Base-by-base conservation (phyloP, 2,329 filamentous ascomycete species). In the Leptographium lundbergii region DNA sequence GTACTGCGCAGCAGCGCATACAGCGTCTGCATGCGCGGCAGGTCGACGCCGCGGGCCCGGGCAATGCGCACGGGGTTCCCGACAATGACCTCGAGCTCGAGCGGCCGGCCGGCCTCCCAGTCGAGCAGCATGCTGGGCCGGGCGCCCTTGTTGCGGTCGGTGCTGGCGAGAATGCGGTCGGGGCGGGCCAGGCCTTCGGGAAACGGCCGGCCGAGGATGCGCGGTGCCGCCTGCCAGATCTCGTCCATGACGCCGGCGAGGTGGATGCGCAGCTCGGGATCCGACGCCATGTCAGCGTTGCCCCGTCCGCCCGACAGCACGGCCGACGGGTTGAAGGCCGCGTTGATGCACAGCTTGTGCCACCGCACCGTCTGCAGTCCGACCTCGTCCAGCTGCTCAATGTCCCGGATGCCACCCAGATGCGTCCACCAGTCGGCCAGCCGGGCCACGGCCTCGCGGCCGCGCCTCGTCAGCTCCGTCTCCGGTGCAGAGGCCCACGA, bases 261-360 rank as follows among this genome's bases (percentile, higher is more conserved):
- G 68, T 89, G 86, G 25, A 70, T 69, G 52, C 79, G 76, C 47
- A 89, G 72, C 66, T 88, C 85, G 0, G 79, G 69, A 64, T 89
- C 85, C 14, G 72, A 71, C 2, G 63, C 76, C 82, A 89, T 88
- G 62, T 80, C 79, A 53, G 82, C 78, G 67, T 89, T 89, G 57
- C 81, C 79, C 2, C 77, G 73, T 1, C 85, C 84, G 14, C 84
- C 82, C 1, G 80, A 81, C 0, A 89, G 76, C 9, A 89, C 85
- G 2, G 85, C 82, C 0, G 82, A 85, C 0, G 86, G 85, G 71
- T 89, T 89, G 78, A 89, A 87, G 57, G 84, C 81, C 0, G 85
- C 84, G 69, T 89, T 89, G 74, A 89, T 88, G 65, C 84, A 85
- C 62, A 89, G 81, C 70, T 89, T 89, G 70, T 89, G 86, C 86